Evolutionary conservation across 2,329 filamentous ascomycete species (phyloP).

Genomic region (Epichloe bromicola): DNA sequence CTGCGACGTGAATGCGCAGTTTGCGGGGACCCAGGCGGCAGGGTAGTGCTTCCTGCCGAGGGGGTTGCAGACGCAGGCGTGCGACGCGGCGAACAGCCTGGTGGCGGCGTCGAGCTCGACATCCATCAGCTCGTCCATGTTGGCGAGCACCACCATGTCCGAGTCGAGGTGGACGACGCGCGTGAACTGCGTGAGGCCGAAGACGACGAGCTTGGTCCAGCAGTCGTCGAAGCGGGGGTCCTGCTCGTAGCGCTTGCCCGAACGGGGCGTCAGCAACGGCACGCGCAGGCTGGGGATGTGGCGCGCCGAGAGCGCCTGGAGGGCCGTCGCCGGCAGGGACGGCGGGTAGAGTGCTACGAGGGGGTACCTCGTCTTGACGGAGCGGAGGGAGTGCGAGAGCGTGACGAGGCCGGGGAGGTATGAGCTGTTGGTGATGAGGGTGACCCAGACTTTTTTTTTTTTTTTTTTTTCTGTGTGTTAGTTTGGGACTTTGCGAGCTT

Average conservation of each 20-base stretch:
- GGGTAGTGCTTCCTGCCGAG: constrained; percentile 69
- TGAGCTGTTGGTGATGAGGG: constrained; percentile 69
- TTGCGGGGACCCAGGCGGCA: constrained; percentile 45
- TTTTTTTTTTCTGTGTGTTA: background rate
- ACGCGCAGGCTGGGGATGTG: constrained; percentile 58
- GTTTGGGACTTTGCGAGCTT: background rate
- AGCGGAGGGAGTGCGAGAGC: constrained; percentile 63
- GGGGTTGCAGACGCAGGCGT: constrained; percentile 81
- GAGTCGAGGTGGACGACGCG: constrained; percentile 75
- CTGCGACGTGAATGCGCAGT: constrained; percentile 47
- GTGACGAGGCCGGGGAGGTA: constrained; percentile 77
- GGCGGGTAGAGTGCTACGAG: constrained; percentile 76
- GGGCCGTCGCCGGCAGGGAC: constrained; percentile 55
- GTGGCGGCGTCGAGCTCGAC: constrained; percentile 51
- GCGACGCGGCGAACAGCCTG: constrained; percentile 60
- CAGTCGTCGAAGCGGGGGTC: constrained; percentile 82
- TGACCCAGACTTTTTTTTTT: constrained; percentile 62
- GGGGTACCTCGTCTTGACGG: constrained; percentile 54
- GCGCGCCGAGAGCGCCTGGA: constrained; percentile 54
- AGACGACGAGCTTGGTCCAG: constrained; percentile 78
- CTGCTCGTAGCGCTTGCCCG: constrained; percentile 53
- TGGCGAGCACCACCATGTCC: constrained; percentile 71
- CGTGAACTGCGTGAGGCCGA: constrained; percentile 62
- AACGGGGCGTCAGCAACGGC: constrained; percentile 60
- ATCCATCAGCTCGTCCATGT: constrained; percentile 93